Conservation (phyloP, 2,329 filamentous ascomycete genomes). For the Neonectria magnoliae region DNA sequence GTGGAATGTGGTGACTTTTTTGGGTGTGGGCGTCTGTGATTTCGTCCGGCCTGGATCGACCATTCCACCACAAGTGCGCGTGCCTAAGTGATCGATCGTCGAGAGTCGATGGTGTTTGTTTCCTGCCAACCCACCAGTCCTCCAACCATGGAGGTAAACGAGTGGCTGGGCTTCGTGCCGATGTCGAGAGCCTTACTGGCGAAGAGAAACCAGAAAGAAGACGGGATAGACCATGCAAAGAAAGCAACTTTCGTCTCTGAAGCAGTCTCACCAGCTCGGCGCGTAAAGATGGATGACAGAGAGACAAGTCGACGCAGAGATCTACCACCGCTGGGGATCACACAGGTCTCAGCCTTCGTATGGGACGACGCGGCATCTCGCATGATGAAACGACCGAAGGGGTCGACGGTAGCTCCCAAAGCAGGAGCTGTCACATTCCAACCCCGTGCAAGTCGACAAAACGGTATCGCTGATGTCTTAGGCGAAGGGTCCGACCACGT, state of each 20-base stretch:
- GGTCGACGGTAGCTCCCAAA: slow-evolving; percentile 12
- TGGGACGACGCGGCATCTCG: slow-evolving; percentile 7
- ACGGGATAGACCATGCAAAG: slow-evolving; percentile 5
- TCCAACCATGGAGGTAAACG: not conserved
- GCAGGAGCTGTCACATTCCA: slow-evolving; percentile 17
- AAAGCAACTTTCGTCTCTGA: slow-evolving; percentile 11
- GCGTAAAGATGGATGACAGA: slow-evolving; percentile 12
- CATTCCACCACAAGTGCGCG: not conserved
- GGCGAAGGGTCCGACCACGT: slow-evolving; percentile 2
- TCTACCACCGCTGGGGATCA: slow-evolving; percentile 12
- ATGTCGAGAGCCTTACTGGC: not conserved
- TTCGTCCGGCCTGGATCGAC: not conserved
- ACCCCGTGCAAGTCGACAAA: slow-evolving; percentile 10
- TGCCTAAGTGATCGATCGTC: not conserved
- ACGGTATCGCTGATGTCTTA: not conserved
- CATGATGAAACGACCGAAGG: slow-evolving; percentile 21
- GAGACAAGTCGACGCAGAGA: slow-evolving; percentile 4
- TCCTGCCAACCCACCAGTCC: not conserved
- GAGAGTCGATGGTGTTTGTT: not conserved
- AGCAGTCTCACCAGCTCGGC: slow-evolving; percentile 7
- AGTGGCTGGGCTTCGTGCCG: not conserved
- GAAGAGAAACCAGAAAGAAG: not conserved
- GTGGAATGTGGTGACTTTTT: not conserved
- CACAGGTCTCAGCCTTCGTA: slow-evolving; percentile 1
- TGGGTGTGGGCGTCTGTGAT: not conserved